phyloP scores from a whole-genome alignment of 2,329 filamentous ascomycete species.

The Rhynchosporium secalis region DNA sequence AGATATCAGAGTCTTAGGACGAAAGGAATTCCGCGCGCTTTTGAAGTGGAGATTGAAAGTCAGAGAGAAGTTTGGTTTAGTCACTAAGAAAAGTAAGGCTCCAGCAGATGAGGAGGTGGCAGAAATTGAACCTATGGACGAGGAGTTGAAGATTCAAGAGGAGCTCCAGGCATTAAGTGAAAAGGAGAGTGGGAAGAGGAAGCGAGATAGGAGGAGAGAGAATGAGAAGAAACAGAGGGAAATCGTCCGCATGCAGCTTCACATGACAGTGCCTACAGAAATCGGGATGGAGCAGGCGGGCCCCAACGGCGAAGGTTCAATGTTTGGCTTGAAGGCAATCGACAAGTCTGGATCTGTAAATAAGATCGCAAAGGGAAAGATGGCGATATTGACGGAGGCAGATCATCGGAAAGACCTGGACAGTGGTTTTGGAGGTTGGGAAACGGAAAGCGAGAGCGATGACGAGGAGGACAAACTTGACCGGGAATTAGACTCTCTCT shows the following conservation, averaged over 20 bases:
- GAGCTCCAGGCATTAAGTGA: constrained; percentile 83
- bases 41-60: constrained; percentile 88
- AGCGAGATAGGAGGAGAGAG: constrained; percentile 79
- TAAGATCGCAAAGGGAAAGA: constrained; percentile 74
- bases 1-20: constrained; percentile 85
- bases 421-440: constrained; percentile 55
- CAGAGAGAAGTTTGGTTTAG: constrained; percentile 85
- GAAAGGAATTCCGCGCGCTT: constrained; percentile 90
- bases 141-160: constrained; percentile 86
- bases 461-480: constrained; percentile 82
- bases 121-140: constrained; percentile 87
- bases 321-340: constrained; percentile 82
- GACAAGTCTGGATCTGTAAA: constrained; percentile 72
- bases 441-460: constrained; percentile 65
- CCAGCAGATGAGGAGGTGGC: constrained; percentile 66
- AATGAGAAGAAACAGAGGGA: constrained; percentile 96
- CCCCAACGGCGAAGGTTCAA: constrained; percentile 74
- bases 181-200: constrained; percentile 72
- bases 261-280: constrained; percentile 95
- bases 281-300: constrained; percentile 89
- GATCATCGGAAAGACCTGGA: constrained; percentile 60
- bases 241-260: constrained; percentile 92
- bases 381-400: constrained; percentile 64
- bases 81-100: constrained; percentile 60
- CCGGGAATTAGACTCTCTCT: constrained; percentile 81